Evolutionary conservation across 2,329 filamentous ascomycete species (phyloP).

Genomic region (Venturia asperata): DNA sequence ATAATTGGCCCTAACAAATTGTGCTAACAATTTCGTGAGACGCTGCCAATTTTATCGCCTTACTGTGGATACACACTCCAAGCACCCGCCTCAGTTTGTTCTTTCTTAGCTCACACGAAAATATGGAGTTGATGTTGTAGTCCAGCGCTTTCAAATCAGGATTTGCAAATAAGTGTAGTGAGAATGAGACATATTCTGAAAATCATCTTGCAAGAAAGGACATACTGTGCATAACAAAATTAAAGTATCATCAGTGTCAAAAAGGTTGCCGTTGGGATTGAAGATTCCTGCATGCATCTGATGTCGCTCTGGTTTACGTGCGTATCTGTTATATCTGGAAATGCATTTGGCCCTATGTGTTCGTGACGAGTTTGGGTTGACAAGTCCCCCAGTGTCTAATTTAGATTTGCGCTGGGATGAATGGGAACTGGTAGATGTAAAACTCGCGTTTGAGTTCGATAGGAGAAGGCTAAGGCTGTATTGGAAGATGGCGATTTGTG

Average conservation of each 20-base stretch:
- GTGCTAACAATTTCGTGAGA: too few relatives aligned
- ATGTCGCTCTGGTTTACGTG: neutral
- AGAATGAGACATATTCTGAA: too few relatives aligned
- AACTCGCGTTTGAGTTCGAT: neutral
- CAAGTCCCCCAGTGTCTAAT: neutral
- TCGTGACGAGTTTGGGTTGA: neutral
- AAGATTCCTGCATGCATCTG: neutral
- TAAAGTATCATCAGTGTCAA: neutral
- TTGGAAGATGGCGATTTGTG: neutral
- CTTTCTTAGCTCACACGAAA: neutral
- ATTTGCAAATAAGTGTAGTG: too few relatives aligned
- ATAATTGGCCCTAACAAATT: too few relatives aligned
- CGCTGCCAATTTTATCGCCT: neutral
- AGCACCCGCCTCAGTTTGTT: neutral
- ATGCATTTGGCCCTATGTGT: neutral
- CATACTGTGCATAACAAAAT: neutral
- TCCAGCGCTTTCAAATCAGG: too few relatives aligned
- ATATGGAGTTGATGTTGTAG: too few relatives aligned
- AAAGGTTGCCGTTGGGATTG: neutral
- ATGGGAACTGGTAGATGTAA: neutral
- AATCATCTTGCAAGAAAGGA: too few relatives aligned
- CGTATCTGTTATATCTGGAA: neutral
- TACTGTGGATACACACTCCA: neutral
- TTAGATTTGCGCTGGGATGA: neutral
- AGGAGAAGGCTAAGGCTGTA: neutral